Percentiles rank a stretch among this genome's conserved stretches.
These are phyloP conservation scores for Bipolaris victoriae DNA, from an alignment of 2,329 filamentous ascomycete species.

Conservation along the genomic window DNA sequence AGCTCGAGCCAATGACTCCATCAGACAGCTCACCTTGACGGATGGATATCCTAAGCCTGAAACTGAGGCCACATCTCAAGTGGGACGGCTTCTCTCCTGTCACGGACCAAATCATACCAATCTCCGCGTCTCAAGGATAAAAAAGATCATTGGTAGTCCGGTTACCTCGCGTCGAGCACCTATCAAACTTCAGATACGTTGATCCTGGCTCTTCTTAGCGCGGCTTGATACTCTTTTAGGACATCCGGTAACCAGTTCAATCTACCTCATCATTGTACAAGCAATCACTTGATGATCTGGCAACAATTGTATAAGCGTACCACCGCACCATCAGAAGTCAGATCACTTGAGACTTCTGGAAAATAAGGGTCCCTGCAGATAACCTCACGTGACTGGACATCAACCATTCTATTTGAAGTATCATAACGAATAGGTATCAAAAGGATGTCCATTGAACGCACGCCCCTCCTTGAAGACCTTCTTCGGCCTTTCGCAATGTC, in stretches of 20 bases:
- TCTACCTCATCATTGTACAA: neutral
- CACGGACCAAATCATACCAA: neutral
- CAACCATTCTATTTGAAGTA: neutral
- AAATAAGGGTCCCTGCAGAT: neutral
- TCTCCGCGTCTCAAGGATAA: neutral
- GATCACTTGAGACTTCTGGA: neutral
- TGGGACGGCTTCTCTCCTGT: neutral
- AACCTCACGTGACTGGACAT: neutral
- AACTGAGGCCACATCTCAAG: no score
- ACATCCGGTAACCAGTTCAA: neutral
- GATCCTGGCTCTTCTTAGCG: slow-evolving; percentile 1
- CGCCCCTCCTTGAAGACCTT: no score
- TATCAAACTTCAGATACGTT: neutral
- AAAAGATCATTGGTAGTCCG: neutral
- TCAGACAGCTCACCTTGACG: neutral
- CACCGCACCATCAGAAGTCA: neutral
- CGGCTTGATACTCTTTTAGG: neutral
- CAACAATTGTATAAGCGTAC: neutral
- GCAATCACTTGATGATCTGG: neutral
- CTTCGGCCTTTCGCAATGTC: no score
- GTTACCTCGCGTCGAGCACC: slow-evolving; percentile 12
- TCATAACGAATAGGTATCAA: neutral
- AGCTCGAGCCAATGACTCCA: slow-evolving; percentile 38
- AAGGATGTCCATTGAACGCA: no score
- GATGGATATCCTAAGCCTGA: neutral